Conservation (phyloP, 73 alveolate species). For the Tetrahymena malaccensis region DNA sequence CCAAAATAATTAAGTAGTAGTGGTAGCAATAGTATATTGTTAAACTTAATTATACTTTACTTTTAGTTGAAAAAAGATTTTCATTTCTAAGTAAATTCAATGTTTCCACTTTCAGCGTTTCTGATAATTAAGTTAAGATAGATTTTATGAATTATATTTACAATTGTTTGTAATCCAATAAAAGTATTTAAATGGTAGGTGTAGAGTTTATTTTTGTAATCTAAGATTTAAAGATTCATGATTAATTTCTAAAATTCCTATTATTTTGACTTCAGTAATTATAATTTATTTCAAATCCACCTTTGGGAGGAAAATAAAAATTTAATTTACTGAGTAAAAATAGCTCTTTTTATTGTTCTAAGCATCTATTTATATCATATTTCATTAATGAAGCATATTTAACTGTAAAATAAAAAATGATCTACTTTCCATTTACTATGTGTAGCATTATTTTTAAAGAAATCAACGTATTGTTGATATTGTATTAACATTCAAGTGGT, state of each 20-base stretch:
- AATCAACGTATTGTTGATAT: no score
- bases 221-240: background rate
- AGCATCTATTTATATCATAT: background rate
- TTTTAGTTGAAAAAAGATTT: no score
- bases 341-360: no score
- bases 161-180: no score
- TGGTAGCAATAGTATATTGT: background rate
- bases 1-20: background rate
- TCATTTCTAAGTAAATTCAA: background rate
- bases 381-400: no score
- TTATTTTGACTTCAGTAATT: background rate
- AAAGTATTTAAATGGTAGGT: background rate
- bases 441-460: no score
- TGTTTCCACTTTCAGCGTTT: no score
- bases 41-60: background rate
- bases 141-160: background rate
- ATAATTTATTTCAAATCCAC: background rate
- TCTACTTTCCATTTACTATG: no score
- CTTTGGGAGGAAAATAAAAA: background rate
- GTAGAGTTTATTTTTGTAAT: background rate
- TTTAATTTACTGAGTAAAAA: background rate
- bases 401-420: no score
- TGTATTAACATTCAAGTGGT: no score
- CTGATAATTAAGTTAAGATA: background rate
- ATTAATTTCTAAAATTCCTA: background rate